phyloP scores from a whole-genome alignment of 495 filamentous ascomycete genomes.

The Hamigera avellanea region DNA sequence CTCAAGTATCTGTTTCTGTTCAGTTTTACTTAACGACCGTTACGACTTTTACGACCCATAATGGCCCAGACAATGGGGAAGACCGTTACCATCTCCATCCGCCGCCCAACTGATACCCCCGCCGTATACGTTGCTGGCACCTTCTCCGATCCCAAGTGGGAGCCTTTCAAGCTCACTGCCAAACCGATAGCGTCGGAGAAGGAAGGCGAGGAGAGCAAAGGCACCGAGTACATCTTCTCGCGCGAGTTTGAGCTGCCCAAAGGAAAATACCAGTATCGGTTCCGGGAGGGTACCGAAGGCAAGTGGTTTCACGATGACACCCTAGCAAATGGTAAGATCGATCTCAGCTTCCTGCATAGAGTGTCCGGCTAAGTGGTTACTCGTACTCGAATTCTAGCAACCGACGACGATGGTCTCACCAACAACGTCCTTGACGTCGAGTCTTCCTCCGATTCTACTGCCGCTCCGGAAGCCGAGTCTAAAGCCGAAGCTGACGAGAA shows the following conservation, averaged over 20 bases:
- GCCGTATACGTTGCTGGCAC: slow-evolving; percentile 56
- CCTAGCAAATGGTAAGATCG: slow-evolving; percentile 36
- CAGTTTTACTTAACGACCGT: slow-evolving; percentile 12
- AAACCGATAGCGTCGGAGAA: slow-evolving; percentile 34
- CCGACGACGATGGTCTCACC: background rate
- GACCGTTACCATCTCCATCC: slow-evolving; percentile 43
- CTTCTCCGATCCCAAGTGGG: slow-evolving; percentile 54
- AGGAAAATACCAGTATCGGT: slow-evolving; percentile 56
- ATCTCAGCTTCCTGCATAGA: background rate
- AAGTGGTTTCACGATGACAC: slow-evolving; percentile 55
- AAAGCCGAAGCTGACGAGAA: background rate
- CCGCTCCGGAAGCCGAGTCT: background rate
- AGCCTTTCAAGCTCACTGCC: slow-evolving; percentile 45
- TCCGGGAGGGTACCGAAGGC: slow-evolving; percentile 48
- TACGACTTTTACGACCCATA: slow-evolving; percentile 13
- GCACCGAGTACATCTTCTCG: slow-evolving; percentile 13
- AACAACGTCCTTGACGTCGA: slow-evolving; percentile 6
- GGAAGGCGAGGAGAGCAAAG: slow-evolving; percentile 22
- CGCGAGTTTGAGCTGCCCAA: slow-evolving; percentile 8
- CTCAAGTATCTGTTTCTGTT: slow-evolving; percentile 3
- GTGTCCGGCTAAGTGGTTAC: background rate
- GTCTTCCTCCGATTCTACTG: slow-evolving; percentile 1
- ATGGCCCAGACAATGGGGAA: slow-evolving; percentile 7
- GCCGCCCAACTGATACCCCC: slow-evolving; percentile 41
- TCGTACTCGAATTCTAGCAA: background rate